Evolutionary conservation across 106 monocot species (phyloP).

Genomic region (Dioscorea alata): DNA sequence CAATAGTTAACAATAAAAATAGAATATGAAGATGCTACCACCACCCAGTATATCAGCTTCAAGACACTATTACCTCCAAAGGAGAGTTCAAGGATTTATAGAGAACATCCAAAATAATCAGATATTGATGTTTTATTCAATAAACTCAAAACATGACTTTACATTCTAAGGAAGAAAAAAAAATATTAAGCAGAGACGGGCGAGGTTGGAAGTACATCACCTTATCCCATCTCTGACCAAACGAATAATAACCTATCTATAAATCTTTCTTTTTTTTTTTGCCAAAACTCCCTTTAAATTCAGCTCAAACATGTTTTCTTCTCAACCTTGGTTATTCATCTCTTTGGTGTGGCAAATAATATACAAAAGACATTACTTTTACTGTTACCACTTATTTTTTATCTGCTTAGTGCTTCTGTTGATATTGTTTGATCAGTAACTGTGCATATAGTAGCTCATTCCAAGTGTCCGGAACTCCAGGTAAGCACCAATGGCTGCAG

Average conservation of each 20-base stretch:
- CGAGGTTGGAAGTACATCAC: background rate
- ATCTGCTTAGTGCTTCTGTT: background rate
- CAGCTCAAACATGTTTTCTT: background rate
- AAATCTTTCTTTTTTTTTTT: background rate
- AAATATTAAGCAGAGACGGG: too few relatives aligned
- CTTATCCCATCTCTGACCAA: background rate
- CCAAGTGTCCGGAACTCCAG: slow-evolving; percentile 95
- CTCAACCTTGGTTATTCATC: background rate
- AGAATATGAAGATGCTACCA: too few relatives aligned
- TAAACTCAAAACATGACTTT: too few relatives aligned
- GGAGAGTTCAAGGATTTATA: too few relatives aligned
- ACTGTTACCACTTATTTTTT: too few relatives aligned
- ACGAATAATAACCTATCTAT: background rate
- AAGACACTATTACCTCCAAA: too few relatives aligned
- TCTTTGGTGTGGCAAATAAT: background rate
- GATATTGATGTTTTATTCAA: too few relatives aligned
- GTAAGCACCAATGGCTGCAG: slow-evolving; percentile 98
- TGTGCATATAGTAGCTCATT: slow-evolving; percentile 88
- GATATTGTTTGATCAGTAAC: slow-evolving; percentile 63
- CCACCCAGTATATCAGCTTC: too few relatives aligned
- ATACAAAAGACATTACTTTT: background rate
- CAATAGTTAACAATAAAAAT: too few relatives aligned
- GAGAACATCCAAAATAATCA: too few relatives aligned
- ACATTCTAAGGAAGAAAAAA: too few relatives aligned
- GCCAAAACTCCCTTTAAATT: background rate